These are phyloP conservation scores for Globisporangium lucens DNA, from an alignment of 352 stramenopile species.

Conservation along the genomic window DNA sequence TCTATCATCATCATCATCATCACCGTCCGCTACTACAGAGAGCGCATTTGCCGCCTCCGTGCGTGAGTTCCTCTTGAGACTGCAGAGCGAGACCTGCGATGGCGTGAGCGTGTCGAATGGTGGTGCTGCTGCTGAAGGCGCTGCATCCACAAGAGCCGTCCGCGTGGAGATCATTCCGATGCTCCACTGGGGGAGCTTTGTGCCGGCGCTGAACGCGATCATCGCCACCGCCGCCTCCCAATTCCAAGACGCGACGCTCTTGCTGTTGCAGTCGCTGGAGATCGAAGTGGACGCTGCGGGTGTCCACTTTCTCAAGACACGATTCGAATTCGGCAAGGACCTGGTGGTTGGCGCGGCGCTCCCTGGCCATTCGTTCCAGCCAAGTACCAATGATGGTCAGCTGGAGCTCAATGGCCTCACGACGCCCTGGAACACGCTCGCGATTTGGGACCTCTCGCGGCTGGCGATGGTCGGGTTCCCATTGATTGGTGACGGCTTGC, in stretches of 20 bases:
- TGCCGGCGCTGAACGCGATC: constrained; percentile 94
- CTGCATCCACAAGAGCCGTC: constrained; percentile 6
- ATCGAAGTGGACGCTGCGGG: constrained; percentile 52
- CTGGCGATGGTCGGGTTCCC: constrained; percentile 91
- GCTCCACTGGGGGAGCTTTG: constrained; percentile 93
- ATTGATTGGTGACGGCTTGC: constrained; percentile 85
- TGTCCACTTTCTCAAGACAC: constrained; percentile 54
- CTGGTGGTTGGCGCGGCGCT: constrained; percentile 91
- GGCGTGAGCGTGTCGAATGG: constrained; percentile 1
- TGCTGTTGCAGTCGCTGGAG: constrained; percentile 92
- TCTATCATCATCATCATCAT: not conserved
- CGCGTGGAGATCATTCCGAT: constrained; percentile 85
- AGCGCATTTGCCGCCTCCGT: constrained; percentile 41
- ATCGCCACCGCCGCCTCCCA: constrained; percentile 60
- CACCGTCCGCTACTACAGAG: not conserved
- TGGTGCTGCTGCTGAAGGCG: too few relatives aligned
- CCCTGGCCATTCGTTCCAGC: constrained; percentile 70
- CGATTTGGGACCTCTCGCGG: constrained; percentile 91
- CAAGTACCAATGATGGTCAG: not conserved
- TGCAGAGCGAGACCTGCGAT: constrained; percentile 26
- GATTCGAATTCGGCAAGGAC: constrained; percentile 67
- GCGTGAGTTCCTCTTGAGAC: constrained; percentile 30
- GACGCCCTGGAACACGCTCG: constrained; percentile 95
- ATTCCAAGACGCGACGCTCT: constrained; percentile 45
- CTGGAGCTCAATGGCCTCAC: constrained; percentile 85